These are phyloP conservation scores for Neonectria punicea DNA, from an alignment of 2,329 filamentous ascomycete species.

Conservation along the genomic window DNA sequence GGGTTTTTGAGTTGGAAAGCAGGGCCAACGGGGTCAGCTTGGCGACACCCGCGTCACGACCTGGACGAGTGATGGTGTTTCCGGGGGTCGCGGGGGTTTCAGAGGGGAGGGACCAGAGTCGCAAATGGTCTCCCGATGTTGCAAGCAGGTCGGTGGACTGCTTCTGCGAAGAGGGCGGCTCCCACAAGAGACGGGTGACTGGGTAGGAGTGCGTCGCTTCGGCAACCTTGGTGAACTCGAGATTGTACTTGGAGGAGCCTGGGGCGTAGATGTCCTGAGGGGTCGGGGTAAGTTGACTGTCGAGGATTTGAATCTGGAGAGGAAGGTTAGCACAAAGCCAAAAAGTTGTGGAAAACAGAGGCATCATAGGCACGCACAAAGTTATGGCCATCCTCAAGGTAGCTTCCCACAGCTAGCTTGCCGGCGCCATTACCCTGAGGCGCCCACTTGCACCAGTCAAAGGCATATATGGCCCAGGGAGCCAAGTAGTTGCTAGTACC, in stretches of 20 bases:
- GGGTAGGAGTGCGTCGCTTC: constrained; percentile 98
- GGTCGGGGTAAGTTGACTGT: constrained; percentile 81
- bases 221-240: constrained; percentile 93
- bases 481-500: constrained; percentile 92
- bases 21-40: constrained; percentile 94
- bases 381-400: constrained; percentile 97
- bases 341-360: no score
- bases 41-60: constrained; percentile 67
- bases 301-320: constrained; percentile 93
- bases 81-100: constrained; percentile 66
- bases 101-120: constrained; percentile 90
- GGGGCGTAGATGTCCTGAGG: constrained; percentile 75
- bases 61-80: constrained; percentile 74
- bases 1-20: constrained; percentile 97
- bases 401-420: constrained; percentile 95
- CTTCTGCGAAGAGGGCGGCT: constrained; percentile 93
- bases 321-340: constrained; percentile 17
- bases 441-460: constrained; percentile 99
- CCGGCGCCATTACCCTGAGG: constrained; percentile 83
- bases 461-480: constrained; percentile 95
- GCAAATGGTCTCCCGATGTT: constrained; percentile 92
- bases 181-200: constrained; percentile 94
- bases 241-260: constrained; percentile 75
- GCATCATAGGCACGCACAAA: constrained; percentile 68
- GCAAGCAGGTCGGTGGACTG: constrained; percentile 94